phyloP scores from a whole-genome alignment of 805 yeast genomes.

The Sugiyamaella boreocaroliniensis region DNA sequence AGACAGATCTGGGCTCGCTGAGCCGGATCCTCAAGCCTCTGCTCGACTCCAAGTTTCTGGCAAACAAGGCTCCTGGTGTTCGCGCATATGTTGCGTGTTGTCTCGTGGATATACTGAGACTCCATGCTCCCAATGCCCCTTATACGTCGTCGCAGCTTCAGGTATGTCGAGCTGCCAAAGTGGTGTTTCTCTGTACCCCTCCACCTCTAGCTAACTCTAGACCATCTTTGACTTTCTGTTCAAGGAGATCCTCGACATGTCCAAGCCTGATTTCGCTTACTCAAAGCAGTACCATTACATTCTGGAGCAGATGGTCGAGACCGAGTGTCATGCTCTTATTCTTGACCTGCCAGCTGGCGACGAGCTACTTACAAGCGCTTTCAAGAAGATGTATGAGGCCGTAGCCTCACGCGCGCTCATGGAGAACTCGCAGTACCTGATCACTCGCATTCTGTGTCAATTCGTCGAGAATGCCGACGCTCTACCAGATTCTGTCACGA shows the following conservation, averaged over 20 bases:
- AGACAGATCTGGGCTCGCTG: constrained; percentile 41
- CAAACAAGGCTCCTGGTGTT: constrained; percentile 59
- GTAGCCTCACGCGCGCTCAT: not conserved
- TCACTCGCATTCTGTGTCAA: constrained; percentile 64
- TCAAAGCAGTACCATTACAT: constrained; percentile 58
- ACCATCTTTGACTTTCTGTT: constrained; percentile 60
- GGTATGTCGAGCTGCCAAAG: not conserved
- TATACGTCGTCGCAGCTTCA: constrained; percentile 54
- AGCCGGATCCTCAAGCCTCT: constrained; percentile 45
- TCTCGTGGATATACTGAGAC: constrained; percentile 63
- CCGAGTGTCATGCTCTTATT: constrained; percentile 63
- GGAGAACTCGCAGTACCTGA: not conserved
- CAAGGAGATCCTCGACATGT: constrained; percentile 50
- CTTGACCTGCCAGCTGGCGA: constrained; percentile 67
- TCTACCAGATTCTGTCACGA: constrained; percentile 54
- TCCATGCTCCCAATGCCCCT: constrained; percentile 90
- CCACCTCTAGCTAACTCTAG: constrained; percentile 5
- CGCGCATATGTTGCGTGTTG: constrained; percentile 68
- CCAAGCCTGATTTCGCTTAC: constrained; percentile 46
- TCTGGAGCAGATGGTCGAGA: constrained; percentile 64
- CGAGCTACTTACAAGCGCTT: constrained; percentile 46
- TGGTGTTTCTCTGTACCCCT: not conserved
- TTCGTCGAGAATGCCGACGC: constrained; percentile 63
- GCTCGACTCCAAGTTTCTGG: constrained; percentile 50
- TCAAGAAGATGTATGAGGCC: constrained; percentile 54